Percentiles rank a stretch among this genome's conserved stretches.
Evolutionary conservation across 2,329 filamentous ascomycete genomes (phyloP).

Genomic region (Ophiostoma himal-ulmi): DNA sequence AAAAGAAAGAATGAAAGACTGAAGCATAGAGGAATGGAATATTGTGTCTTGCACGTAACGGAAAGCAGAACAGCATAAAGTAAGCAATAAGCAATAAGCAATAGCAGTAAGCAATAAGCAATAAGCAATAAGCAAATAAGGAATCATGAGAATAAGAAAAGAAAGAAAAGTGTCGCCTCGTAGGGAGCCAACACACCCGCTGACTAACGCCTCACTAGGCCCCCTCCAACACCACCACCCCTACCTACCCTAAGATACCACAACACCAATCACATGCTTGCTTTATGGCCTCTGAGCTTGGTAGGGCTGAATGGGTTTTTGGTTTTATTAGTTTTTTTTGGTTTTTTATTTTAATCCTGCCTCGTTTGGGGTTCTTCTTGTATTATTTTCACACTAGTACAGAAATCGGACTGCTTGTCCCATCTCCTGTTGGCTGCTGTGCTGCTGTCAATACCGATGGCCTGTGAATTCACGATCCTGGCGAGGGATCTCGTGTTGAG

Average conservation of each 20-base stretch:
- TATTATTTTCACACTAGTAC: not conserved
- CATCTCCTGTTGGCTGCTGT: not conserved
- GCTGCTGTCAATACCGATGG: not conserved
- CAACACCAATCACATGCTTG: conserved; percentile 8
- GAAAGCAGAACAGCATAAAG: too few species aligned
- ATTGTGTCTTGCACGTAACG: too few species aligned
- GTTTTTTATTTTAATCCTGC: not conserved
- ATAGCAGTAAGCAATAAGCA: too few species aligned
- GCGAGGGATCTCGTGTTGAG: not conserved
- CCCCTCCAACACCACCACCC: conserved; percentile 5
- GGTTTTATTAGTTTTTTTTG: not conserved
- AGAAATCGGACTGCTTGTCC: not conserved
- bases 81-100: not conserved
- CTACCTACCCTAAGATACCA: not conserved
- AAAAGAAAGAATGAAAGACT: not conserved
- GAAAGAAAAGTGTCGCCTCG: not conserved
- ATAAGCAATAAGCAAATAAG: not conserved
- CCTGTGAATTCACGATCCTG: conserved; percentile 2
- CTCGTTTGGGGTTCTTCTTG: not conserved
- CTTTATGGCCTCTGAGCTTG: not conserved
- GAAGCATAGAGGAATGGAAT: not conserved
- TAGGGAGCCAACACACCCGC: not conserved
- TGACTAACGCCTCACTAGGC: not conserved
- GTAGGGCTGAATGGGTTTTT: conserved; percentile 7
- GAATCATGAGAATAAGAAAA: not conserved